Percentiles rank a stretch among this genome's conserved stretches.
Conservation (phyloP, 768 basidiomycete species). For the Agaricus subrufescens region DNA sequence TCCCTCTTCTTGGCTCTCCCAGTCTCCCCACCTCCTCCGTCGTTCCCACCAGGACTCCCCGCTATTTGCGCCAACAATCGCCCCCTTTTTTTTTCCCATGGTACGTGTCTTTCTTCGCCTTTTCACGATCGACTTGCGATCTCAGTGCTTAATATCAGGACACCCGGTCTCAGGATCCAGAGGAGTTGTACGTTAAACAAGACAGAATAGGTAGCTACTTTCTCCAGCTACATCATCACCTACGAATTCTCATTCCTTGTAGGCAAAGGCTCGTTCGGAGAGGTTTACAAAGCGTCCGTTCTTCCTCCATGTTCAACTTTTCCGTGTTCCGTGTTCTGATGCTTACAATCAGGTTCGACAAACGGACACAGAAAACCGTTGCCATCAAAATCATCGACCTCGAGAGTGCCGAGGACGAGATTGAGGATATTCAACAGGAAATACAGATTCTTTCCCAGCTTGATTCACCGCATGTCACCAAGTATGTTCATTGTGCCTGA, state of each 20-base stretch:
- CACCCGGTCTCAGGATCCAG: conserved; percentile 78
- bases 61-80: conserved; percentile 21
- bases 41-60: conserved; percentile 19
- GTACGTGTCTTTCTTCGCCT: conserved; percentile 13
- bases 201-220: conserved; percentile 79
- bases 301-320: conserved; percentile 5
- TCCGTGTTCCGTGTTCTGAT: conserved; percentile 14
- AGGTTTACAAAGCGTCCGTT: conserved; percentile 95
- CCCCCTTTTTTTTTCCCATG: conserved; percentile 20
- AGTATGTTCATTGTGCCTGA: conserved; percentile 45
- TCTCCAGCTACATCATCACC: neutral
- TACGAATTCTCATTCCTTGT: conserved; percentile 13
- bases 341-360: conserved; percentile 67
- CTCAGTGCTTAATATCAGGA: conserved; percentile 39
- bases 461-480: conserved; percentile 94
- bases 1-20: neutral
- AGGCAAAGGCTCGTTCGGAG: conserved; percentile 99
- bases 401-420: conserved; percentile 98
- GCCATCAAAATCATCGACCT: conserved; percentile 99
- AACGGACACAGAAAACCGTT: conserved; percentile 92
- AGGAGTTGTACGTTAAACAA: conserved; percentile 96
- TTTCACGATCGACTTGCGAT: conserved; percentile 20
- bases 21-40: neutral
- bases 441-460: conserved; percentile 96
- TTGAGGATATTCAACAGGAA: conserved; percentile 99